Base-by-base conservation (phyloP, 805 yeast genomes). In the Hanseniaspora lindneri region DNA sequence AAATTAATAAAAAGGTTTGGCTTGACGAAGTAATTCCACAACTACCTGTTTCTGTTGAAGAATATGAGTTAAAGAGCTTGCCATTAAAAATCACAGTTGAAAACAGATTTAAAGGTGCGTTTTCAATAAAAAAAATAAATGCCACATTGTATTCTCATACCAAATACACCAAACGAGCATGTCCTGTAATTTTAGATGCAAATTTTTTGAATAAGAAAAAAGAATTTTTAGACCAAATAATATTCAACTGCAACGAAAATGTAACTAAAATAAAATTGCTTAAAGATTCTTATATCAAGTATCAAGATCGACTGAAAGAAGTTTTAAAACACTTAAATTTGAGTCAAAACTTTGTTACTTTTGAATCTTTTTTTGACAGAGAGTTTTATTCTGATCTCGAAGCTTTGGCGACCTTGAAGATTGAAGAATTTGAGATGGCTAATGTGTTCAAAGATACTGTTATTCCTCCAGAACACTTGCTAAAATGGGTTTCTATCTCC, bases 401-500 rank as follows among this genome's bases (percentile, higher is more conserved):
- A n/a, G 41, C 41, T 4, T 7, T 37, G 13, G 4, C 30, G 6
- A 13, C 41, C 9, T n/a, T 24, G 9, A 13, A 37, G 14, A 16
- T 37, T 23, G 41, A 37, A 14, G 19, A 16, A 9, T 24, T 23
- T 37, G 30, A 37, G 8, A 23, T 37, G 11, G 16, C 14, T 24
- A 37, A 37, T 11, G 64, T 67, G 41, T 54, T 54, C 25, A 52
- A 55, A 4, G 54, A 57, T 3, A 49, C 54, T n/a, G 30, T 47
- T n/a, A 25, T 48, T 5, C 40, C 48, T 1, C 58, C 57, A 4
- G 58, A 53, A 40, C 53, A 53, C 13, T 42, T 54, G 5, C 57
- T 54, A 19, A 54, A 57, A 41, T 60, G 68, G 61, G 54, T 59
- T 6, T 44, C 57, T 51, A 53, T 42, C 53, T 56, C 51, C 59